Evolutionary conservation across 2,329 filamentous ascomycete species (phyloP).

Genomic region (Xylogone sp.): DNA sequence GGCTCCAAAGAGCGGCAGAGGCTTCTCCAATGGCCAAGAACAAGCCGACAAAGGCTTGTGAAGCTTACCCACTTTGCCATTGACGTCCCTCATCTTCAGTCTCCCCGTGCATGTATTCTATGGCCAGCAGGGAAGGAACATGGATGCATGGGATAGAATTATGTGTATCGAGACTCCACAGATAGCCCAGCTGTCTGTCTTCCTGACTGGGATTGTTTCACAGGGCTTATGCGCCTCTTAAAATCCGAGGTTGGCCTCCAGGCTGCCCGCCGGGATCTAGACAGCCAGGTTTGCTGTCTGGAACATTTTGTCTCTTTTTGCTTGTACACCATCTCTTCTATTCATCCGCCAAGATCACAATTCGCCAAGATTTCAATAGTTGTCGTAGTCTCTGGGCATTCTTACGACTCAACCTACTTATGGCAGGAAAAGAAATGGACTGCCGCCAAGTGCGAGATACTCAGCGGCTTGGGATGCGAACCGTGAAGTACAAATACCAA

Average conservation of each 20-base stretch:
- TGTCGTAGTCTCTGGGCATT: no score
- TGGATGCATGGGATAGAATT: neutral
- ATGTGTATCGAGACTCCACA: neutral
- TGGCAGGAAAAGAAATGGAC: no score
- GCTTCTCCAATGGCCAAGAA: no score
- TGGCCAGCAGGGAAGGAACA: constrained; percentile 12
- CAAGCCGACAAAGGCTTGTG: no score
- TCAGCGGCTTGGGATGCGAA: neutral
- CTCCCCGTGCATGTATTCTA: constrained; percentile 15
- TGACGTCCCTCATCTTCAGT: neutral
- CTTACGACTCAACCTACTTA: no score
- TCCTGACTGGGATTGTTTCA: neutral
- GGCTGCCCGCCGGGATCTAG: constrained; percentile 7
- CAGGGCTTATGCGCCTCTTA: neutral
- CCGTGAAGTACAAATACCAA: constrained; percentile 17
- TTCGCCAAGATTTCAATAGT: no score
- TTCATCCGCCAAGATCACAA: no score
- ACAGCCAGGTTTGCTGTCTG: constrained; percentile 8
- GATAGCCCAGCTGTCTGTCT: neutral
- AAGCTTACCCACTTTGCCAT: no score
- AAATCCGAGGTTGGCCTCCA: constrained; percentile 1
- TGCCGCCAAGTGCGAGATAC: no score
- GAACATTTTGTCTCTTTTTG: no score
- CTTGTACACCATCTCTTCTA: no score
- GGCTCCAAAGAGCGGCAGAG: no score